Conservation (phyloP, 2,329 filamentous ascomycete species). For the Fusarium newnesense region DNA sequence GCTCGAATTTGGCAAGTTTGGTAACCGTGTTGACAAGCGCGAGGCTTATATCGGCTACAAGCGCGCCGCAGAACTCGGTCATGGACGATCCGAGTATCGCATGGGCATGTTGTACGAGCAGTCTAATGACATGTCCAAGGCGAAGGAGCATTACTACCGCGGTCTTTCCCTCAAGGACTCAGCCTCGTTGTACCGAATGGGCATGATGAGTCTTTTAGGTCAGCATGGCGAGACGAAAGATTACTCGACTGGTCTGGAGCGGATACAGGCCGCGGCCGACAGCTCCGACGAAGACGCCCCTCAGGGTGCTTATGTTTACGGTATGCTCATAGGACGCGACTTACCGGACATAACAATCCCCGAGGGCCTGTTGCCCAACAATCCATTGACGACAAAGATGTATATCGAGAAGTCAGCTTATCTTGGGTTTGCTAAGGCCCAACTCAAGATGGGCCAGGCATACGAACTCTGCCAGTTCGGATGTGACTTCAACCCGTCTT, state of each 20-base stretch:
- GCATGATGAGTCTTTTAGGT: constrained; percentile 97
- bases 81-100: constrained; percentile 89
- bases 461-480: constrained; percentile 94
- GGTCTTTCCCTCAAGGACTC: constrained; percentile 86
- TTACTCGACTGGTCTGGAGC: constrained; percentile 78
- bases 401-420: constrained; percentile 98
- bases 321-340: constrained; percentile 91
- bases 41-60: constrained; percentile 91
- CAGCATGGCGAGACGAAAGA: constrained; percentile 93
- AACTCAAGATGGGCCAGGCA: constrained; percentile 95
- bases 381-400: constrained; percentile 78
- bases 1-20: constrained; percentile 98
- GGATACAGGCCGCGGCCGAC: constrained; percentile 85
- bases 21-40: constrained; percentile 88
- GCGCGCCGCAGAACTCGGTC: constrained; percentile 85
- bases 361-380: constrained; percentile 72
- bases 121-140: constrained; percentile 91
- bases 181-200: constrained; percentile 84
- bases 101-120: constrained; percentile 99
- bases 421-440: constrained; percentile 93
- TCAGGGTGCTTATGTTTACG: constrained; percentile 94
- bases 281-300: constrained; percentile 95
- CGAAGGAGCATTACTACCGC: constrained; percentile 87
- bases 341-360: constrained; percentile 91
- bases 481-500: constrained; percentile 92